Evolutionary conservation across 106 monocot genomes (phyloP), one percentile per base, ranked within the genome.

Genomic region (Dendrobium officinale): DNA sequence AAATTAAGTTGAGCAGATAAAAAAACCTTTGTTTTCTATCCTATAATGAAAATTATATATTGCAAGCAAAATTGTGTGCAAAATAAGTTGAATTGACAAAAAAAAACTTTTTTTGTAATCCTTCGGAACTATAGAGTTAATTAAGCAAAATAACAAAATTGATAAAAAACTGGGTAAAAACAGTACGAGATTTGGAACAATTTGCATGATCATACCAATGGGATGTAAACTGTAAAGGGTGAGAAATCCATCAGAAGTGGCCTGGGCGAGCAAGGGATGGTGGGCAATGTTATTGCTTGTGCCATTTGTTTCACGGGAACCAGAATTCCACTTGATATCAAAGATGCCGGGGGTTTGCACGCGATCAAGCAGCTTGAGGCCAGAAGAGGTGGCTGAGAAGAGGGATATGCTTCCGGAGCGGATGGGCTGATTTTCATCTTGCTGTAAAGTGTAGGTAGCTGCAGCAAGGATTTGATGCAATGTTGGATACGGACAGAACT

Each of bases 231-330:
- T 66, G 49, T 87, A 72, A 58, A 96, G 68, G 73, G 45, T 78
- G 79, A 97, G 77, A 75, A 45, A 85, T 7, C 97, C 97, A 87
- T 85, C 77, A 11, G 94, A 88, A 85, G 87, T 90, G 77, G 92
- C 94, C 84, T 89, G 92, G 77, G 94, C 94, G 77, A 97, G 92
- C 18, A 85, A 77, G 22, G 87, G 90, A 66, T 44, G 72, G 42
- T n/a, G 10, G 44, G 10, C 67, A 44, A 19, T 33, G 33, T 15
- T 31, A 70, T 33, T 70, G 33, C 4, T 43, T 51, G 13, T 51
- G 51, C 15, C 15, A 75, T 6, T 19, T 8, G 18, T 43, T 6
- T 44, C 43, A 3, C 19, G 18, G 6, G 7, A 55, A 26, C 26
- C 19, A 18, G 86, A 80, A 51, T 79, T 90, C 92, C 92, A 90